Percentiles rank a stretch among this genome's conserved stretches.
phyloP scores from a whole-genome alignment of 148 eudicot species.

The Arbutus unedo region DNA sequence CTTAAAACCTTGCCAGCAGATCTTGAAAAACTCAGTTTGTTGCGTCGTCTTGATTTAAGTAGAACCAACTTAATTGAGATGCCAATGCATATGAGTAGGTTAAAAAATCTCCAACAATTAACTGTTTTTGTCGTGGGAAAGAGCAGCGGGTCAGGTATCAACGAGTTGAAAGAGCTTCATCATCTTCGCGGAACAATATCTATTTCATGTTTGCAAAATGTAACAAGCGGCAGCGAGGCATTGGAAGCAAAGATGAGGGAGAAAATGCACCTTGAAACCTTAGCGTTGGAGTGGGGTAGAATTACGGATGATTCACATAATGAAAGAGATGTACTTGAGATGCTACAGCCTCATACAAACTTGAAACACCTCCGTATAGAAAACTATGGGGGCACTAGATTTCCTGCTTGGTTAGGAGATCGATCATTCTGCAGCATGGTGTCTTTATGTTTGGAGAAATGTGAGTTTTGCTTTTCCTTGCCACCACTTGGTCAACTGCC shows the following conservation, averaged over 20 bases:
- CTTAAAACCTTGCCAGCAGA: no score
- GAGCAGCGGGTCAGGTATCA: not conserved
- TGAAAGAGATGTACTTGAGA: not conserved
- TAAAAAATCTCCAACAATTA: no score
- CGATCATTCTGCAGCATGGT: not conserved
- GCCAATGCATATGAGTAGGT: no score
- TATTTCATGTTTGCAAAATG: slow-evolving; percentile 11
- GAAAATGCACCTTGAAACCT: not conserved
- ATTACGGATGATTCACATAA: not conserved
- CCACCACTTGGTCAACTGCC: slow-evolving; percentile 13
- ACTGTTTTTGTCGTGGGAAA: not conserved
- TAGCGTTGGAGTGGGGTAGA: not conserved
- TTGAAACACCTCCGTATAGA: not conserved
- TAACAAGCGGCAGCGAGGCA: not conserved
- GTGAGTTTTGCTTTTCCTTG: not conserved
- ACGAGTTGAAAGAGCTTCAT: not conserved
- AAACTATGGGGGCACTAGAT: not conserved
- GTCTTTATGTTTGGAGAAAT: not conserved
- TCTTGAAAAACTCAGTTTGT: no score
- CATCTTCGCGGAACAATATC: not conserved
- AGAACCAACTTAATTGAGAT: no score
- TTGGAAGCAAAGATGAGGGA: slow-evolving; percentile 13
- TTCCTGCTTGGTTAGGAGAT: slow-evolving; percentile 19
- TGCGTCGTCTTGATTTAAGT: no score
- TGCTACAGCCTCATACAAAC: slow-evolving; percentile 12